Evolutionary conservation across 768 basidiomycete genomes (phyloP).

Genomic region (Vararia minispora): DNA sequence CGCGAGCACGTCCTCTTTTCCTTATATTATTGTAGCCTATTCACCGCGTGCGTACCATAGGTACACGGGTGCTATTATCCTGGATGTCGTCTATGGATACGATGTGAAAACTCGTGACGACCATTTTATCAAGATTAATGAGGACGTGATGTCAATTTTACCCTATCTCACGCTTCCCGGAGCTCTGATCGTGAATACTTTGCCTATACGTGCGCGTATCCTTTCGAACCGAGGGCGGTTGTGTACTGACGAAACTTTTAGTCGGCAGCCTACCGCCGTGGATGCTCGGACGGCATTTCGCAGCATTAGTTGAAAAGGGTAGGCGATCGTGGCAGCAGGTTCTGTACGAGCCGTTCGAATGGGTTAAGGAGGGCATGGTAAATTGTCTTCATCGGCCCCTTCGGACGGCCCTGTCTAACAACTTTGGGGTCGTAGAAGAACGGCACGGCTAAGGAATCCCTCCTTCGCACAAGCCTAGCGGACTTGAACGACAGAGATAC

Average conservation of each 20-base stretch:
- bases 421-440: no score
- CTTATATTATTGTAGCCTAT: no score
- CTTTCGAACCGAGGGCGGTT: background rate
- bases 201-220: background rate
- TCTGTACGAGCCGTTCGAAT: conserved; percentile 5
- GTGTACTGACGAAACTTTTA: background rate
- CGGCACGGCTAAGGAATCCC: no score
- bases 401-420: no score
- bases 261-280: conserved; percentile 4
- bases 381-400: no score
- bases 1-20: no score
- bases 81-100: conserved; percentile 5
- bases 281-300: conserved; percentile 6
- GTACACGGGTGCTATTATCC: conserved; percentile 1
- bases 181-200: conserved; percentile 3
- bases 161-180: conserved; percentile 4
- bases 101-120: conserved; percentile 6
- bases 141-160: conserved; percentile 3
- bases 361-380: conserved; percentile 6
- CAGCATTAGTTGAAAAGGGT: conserved; percentile 1
- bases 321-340: conserved; percentile 3
- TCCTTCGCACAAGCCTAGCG: no score
- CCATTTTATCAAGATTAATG: conserved; percentile 4
- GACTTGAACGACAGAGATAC: no score
- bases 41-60: no score